Evolutionary conservation across 495 filamentous ascomycete species (phyloP).

Genomic region (Penicillium atrosanguineum): DNA sequence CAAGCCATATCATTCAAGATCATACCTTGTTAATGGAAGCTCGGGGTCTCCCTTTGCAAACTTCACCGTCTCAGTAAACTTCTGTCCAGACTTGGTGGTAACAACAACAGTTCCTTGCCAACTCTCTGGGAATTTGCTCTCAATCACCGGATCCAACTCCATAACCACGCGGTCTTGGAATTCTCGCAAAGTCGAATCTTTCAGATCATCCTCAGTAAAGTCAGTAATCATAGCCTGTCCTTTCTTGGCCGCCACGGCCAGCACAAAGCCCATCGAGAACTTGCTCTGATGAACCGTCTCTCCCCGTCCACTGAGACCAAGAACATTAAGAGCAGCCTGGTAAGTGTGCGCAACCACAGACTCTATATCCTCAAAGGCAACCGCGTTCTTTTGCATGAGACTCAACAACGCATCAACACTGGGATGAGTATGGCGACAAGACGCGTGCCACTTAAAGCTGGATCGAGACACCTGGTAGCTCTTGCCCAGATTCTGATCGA

Average conservation of each 20-base stretch:
- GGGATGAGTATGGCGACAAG: constrained; percentile 37
- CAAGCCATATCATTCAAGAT: background rate
- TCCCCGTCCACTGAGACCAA: constrained; percentile 26
- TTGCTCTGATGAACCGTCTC: constrained; percentile 41
- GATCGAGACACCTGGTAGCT: constrained; percentile 27
- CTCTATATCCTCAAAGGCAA: constrained; percentile 33
- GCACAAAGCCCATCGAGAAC: constrained; percentile 41
- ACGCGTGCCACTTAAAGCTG: constrained; percentile 41
- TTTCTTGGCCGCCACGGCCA: constrained; percentile 35
- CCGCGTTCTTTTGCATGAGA: constrained; percentile 27
- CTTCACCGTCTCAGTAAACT: constrained; percentile 22
- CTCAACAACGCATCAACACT: constrained; percentile 33
- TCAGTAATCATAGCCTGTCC: constrained; percentile 36
- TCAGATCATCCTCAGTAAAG: constrained; percentile 31
- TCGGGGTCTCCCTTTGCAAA: constrained; percentile 37
- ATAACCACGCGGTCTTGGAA: constrained; percentile 32
- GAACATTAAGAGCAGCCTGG: constrained; percentile 33
- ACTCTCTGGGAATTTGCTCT: constrained; percentile 26
- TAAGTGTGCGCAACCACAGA: constrained; percentile 29
- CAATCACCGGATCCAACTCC: constrained; percentile 30
- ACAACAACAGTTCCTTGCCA: constrained; percentile 36
- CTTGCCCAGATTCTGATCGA: constrained; percentile 26
- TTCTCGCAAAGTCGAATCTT: constrained; percentile 22
- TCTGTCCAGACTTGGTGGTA: constrained; percentile 25
- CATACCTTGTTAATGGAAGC: constrained; percentile 30